These are phyloP conservation scores for Colletotrichum aenigma DNA, from an alignment of 2,329 filamentous ascomycete genomes.

Conservation along the genomic window DNA sequence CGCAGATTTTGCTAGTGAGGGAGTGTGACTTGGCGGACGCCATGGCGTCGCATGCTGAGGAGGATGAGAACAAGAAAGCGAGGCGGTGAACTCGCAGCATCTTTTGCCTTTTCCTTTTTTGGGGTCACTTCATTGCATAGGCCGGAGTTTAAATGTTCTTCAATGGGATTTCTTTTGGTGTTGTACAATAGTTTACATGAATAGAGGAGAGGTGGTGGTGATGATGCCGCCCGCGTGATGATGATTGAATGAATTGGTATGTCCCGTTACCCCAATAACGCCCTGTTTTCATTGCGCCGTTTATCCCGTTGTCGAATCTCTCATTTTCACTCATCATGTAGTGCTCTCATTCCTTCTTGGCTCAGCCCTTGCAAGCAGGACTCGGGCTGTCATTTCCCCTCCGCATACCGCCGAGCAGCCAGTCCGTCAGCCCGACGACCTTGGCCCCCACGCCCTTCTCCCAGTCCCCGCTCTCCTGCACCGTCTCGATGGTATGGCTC, in stretches of 20 bases:
- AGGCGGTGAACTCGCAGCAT: neutral
- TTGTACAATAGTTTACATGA: constrained; percentile 13
- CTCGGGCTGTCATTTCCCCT: constrained; percentile 30
- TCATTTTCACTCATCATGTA: neutral
- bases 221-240: constrained; percentile 8
- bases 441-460: constrained; percentile 80
- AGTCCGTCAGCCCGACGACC: constrained; percentile 92
- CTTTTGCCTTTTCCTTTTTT: neutral
- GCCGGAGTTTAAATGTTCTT: neutral
- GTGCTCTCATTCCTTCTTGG: neutral
- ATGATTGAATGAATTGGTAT: constrained; percentile 10
- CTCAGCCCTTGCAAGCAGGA: constrained; percentile 22
- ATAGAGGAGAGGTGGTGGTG: constrained; percentile 7
- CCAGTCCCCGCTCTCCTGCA: constrained; percentile 82
- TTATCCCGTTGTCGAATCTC: neutral
- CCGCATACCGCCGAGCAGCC: constrained; percentile 81
- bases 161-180: neutral
- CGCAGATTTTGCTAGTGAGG: constrained; percentile 47
- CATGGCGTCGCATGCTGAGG: constrained; percentile 20
- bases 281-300: constrained; percentile 1
- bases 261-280: neutral
- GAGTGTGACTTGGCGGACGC: constrained; percentile 45
- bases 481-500: constrained; percentile 93
- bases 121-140: neutral
- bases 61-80: neutral